Base-by-base conservation (phyloP, 352 stramenopile genomes). In the Globisporangium paddicum region DNA sequence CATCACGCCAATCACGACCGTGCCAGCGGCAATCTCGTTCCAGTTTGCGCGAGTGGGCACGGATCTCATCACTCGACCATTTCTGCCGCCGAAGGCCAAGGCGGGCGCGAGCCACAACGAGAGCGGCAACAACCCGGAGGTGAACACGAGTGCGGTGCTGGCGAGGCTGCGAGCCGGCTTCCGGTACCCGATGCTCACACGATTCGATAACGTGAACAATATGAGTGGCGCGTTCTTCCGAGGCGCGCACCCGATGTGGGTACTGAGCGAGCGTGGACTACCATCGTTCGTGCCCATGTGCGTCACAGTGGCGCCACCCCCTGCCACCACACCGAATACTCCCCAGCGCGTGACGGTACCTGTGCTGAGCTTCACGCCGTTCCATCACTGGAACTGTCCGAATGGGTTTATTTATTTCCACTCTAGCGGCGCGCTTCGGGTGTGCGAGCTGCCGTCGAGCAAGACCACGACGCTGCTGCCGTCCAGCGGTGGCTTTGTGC, bases 401-500 rank as follows among this genome's bases (percentile, higher is more conserved):
- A 87, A 91, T 56, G 86, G 86, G 0, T 95, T 95, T 59, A 92
- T 93, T 50, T 95, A 93, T 61, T 95, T 90, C 70, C 86, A 95
- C 54, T 94, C 84, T 4, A 72, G 82, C 11, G 86, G 86, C 23
- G 74, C 73, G 1, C 69, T 95, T 16, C 83, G 86, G 2, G 83
- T 95, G 2, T 95, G 86, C 40, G 84, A 95, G 52, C 67, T 93
- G 18, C 86, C 86, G 5, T 88, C 84, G 0, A 89, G 69, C 37
- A 87, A 87, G 38, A 90, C 77, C 0, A 79, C 81, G 26, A 90
- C 79, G 3, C 78, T 93, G 32, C 59, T 93, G 1, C 75, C 80
- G 4, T 79, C 80, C 4, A 88, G 80, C 45, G 69, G 79, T 50
- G 86, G 86, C 1, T 90, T 92, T 59, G 79, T 93, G 38, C 63